These are phyloP conservation scores for Westerdykella ornata DNA, from an alignment of 2,329 filamentous ascomycete species.

Conservation along the genomic window DNA sequence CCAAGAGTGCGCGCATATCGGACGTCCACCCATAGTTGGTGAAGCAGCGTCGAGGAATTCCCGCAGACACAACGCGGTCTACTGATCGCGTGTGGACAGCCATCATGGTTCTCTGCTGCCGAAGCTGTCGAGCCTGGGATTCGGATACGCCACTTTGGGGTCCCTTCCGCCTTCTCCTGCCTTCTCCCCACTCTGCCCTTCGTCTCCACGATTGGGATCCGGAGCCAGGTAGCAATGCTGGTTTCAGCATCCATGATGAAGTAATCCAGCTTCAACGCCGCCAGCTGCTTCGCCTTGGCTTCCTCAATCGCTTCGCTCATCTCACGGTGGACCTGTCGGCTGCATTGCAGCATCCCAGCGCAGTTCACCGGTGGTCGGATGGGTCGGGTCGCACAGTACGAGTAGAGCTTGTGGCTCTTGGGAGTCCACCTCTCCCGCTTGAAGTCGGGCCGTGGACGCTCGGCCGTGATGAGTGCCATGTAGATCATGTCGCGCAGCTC, in stretches of 20 bases:
- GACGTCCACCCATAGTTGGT: constrained; percentile 27
- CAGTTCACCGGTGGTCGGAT: constrained; percentile 5
- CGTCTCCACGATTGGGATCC: constrained; percentile 24
- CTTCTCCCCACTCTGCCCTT: constrained; percentile 1
- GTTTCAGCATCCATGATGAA: constrained; percentile 10
- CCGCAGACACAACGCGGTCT: constrained; percentile 3
- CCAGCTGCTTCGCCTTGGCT: constrained; percentile 11
- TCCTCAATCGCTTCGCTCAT: constrained; percentile 19
- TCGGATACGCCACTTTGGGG: constrained; percentile 4
- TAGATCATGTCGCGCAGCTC: constrained; percentile 34
- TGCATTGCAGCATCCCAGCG: constrained; percentile 25
- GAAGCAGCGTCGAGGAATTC: constrained; percentile 14
- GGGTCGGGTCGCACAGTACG: neutral
- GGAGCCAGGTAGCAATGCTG: constrained; percentile 19
- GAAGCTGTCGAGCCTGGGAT: constrained; percentile 15
- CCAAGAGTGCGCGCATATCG: constrained; percentile 17
- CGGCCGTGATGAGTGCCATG: constrained; percentile 19
- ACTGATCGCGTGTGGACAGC: constrained; percentile 6
- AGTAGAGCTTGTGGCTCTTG: neutral
- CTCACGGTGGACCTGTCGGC: constrained; percentile 26
- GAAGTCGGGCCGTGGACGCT: constrained; percentile 16
- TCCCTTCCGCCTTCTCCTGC: neutral
- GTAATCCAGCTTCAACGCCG: constrained; percentile 24
- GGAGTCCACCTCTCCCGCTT: neutral
- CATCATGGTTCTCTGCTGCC: constrained; percentile 8